Base-by-base conservation (phyloP, 352 stramenopile species). In the Globisporangium cederbergense region DNA sequence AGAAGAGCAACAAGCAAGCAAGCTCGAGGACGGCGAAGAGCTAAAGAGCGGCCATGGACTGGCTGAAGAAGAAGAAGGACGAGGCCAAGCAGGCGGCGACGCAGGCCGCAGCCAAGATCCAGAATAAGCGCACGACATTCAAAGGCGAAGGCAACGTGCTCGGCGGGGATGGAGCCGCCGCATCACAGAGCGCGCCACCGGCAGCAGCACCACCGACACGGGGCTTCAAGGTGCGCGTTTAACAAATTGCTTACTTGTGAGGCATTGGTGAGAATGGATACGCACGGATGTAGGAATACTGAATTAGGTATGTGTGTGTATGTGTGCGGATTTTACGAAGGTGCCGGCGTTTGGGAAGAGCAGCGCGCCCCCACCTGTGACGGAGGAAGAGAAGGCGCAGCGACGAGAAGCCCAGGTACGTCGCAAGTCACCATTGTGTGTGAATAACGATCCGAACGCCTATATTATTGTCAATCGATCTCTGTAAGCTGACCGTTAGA, bases 11-110 rank as follows among this genome's bases (percentile, higher is more conserved):
- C n/a, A 4, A 52, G 10, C 20, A 53, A 16, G 8, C 32, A 46
- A 53, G 38, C 46, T 3, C 14, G 10, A 28, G 3, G 14, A n/a
- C 10, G 13, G 34, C 28, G 30, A 58, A 4, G 36, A 60, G 36
- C 11, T 20, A 61, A 42, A 25, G 10, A 22, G n/a, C 25, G 9
- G 11, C 32, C 4, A 88, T 88, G 79, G 79, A 88, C 45, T 91
- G 83, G 83, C 72, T 91, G 18, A 91, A 89, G 78, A 91, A 91
- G 77, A 90, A 90, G 74, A 91, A 89, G 75, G 76, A 89, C 14
- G 80, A 76, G 63, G 83, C 79, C 43, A 86, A 88, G 71, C 71
- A 86, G 67, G 81, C 81, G 20, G 78, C 79, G 42, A 68, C 20
- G 30, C 61, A 73, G 57, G 72, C 72, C 4, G 66, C 72, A 5